phyloP scores from a whole-genome alignment of 2,329 filamentous ascomycete species.

The Amylocarpus encephaloides region DNA sequence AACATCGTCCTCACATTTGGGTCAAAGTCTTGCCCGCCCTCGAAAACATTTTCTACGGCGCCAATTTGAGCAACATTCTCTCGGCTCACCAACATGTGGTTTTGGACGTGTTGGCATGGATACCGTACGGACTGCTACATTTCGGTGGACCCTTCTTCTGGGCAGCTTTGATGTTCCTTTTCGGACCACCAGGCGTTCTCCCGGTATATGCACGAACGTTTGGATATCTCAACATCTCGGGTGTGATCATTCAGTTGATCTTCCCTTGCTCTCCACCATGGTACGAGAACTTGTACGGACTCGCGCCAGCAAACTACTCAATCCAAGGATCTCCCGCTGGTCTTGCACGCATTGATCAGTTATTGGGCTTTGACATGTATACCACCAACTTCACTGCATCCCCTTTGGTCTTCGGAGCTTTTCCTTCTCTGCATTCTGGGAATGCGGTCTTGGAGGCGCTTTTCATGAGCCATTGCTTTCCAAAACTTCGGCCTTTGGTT shows the following conservation, averaged over 20 bases:
- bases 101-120: conserved; percentile 83
- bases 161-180: conserved; percentile 76
- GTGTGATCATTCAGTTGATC: conserved; percentile 79
- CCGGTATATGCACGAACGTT: conserved; percentile 82
- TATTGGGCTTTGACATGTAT: conserved; percentile 90
- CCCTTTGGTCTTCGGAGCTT: conserved; percentile 88
- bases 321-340: conserved; percentile 87
- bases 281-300: conserved; percentile 91
- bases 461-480: conserved; percentile 91
- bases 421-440: conserved; percentile 86
- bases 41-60: conserved; percentile 94
- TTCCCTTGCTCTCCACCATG: conserved; percentile 94
- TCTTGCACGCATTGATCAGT: conserved; percentile 77
- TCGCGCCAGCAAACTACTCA: conserved; percentile 86
- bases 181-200: conserved; percentile 76
- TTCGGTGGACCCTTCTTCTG: conserved; percentile 80
- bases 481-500: conserved; percentile 71
- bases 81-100: conserved; percentile 80
- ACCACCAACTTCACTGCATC: conserved; percentile 87
- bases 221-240: conserved; percentile 85
- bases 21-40: conserved; percentile 89
- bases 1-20: conserved; percentile 90
- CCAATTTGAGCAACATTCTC: conserved; percentile 91
- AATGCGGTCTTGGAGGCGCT: conserved; percentile 84
- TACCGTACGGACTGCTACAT: conserved; percentile 88